Evolutionary conservation across 176 grass and related monocot species (phyloP).

Genomic region (Lolium multiflorum): DNA sequence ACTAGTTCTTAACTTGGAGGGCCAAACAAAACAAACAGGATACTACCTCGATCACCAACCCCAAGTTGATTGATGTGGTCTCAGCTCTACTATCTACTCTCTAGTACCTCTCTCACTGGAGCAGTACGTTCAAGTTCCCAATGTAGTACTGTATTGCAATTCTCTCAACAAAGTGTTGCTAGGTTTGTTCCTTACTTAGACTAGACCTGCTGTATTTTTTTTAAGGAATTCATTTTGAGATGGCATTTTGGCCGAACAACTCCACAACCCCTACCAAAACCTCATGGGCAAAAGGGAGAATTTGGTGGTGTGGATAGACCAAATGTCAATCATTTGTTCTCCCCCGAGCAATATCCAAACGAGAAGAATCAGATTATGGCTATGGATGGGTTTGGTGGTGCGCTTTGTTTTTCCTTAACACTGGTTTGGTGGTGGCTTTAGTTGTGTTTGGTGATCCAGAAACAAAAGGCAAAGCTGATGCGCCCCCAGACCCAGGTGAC

Average conservation of each 20-base stretch:
- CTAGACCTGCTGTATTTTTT: not conserved
- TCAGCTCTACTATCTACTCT: not conserved
- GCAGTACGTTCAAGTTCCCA: not conserved
- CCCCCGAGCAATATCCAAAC: not conserved
- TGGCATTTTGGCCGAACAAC: constrained; percentile 15
- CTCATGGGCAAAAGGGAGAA: not conserved
- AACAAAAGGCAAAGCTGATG: constrained; percentile 25
- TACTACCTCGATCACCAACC: not conserved
- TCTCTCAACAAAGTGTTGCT: not conserved
- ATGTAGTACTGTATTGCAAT: not conserved
- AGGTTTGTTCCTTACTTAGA: constrained; percentile 21
- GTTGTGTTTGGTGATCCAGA: constrained; percentile 40
- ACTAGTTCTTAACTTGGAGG: not conserved
- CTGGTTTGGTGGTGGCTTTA: not conserved
- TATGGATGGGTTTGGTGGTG: not conserved
- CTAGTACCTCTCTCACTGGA: not conserved
- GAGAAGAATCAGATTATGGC: not conserved
- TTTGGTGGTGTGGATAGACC: not conserved
- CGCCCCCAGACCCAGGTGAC: constrained; percentile 28
- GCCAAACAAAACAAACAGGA: constrained; percentile 22
- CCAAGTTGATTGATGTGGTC: not conserved
- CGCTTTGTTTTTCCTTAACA: constrained; percentile 8
- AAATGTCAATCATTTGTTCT: constrained; percentile 12
- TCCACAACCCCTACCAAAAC: constrained; percentile 39
- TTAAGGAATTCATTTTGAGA: not conserved